Conservation (phyloP, 257 asterid species). For the Dorcoceras hygrometricum region DNA sequence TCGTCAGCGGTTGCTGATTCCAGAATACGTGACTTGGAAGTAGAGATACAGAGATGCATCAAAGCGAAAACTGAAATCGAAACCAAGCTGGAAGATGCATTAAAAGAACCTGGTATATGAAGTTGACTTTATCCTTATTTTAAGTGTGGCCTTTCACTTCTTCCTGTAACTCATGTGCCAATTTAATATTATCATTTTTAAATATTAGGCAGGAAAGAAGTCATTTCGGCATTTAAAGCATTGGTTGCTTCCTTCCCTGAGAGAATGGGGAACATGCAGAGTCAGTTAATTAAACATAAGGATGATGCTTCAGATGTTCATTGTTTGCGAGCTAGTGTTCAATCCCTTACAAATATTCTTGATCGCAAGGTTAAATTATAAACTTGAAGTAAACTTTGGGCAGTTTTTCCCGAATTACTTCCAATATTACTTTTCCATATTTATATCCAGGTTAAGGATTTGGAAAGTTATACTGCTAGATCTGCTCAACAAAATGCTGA, state of each 20-base stretch:
- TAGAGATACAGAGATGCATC: conserved; percentile 55
- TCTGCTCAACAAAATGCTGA: conserved; percentile 70
- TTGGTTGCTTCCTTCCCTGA: conserved; percentile 89
- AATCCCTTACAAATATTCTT: conserved; percentile 59
- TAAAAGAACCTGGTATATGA: conserved; percentile 71
- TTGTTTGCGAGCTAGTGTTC: conserved; percentile 70
- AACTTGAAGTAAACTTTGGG: conserved; percentile 10
- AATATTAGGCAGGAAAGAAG: conserved; percentile 77
- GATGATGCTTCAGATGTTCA: conserved; percentile 76
- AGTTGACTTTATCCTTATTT: conserved; percentile 13
- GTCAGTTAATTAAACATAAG: conserved; percentile 71
- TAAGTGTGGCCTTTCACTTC: conserved; percentile 4
- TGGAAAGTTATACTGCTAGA: conserved; percentile 56
- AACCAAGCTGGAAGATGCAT: conserved; percentile 67
- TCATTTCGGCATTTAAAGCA: conserved; percentile 71
- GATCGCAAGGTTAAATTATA: conserved; percentile 59
- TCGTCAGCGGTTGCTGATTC: conserved; percentile 68
- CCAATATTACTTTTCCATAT: conserved; percentile 14
- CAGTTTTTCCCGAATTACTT: conserved; percentile 19
- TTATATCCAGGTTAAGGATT: conserved; percentile 55
- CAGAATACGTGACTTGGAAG: conserved; percentile 67
- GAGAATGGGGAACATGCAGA: conserved; percentile 88
- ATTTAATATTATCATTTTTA: conserved; percentile 20
- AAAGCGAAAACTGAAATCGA: conserved; percentile 55
- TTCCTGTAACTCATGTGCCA: conserved; percentile 5